Conservation (phyloP, 176 grass and related monocot genomes). For the Rhynchospora pubera region DNA sequence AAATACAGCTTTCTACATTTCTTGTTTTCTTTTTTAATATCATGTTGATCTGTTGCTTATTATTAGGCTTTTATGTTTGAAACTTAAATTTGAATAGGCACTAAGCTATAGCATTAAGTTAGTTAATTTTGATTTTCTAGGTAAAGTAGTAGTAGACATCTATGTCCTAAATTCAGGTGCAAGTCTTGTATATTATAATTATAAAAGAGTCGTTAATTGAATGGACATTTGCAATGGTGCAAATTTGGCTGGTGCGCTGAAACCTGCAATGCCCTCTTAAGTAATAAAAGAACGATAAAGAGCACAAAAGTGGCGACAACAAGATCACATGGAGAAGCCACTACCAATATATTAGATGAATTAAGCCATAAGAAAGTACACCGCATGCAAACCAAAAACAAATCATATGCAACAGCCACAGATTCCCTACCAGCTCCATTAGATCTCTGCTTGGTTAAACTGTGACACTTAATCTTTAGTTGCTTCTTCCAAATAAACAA, state of each 20-base stretch:
- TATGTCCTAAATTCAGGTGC: background rate
- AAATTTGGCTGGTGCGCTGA: background rate
- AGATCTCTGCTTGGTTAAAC: conserved; percentile 12
- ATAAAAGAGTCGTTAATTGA: background rate
- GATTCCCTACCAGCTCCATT: conserved; percentile 15
- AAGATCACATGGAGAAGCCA: conserved; percentile 16
- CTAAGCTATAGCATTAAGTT: background rate
- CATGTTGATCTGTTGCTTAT: background rate
- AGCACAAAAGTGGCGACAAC: conserved; percentile 14
- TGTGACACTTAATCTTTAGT: background rate
- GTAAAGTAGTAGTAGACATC: background rate
- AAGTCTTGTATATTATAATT: background rate
- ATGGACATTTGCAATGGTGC: background rate
- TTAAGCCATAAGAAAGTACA: conserved; percentile 13
- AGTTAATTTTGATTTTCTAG: conserved; percentile 2
- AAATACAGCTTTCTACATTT: background rate
- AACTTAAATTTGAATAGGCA: background rate
- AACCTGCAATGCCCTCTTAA: background rate
- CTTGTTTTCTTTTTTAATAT: background rate
- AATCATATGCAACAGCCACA: conserved; percentile 5
- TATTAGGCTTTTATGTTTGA: background rate
- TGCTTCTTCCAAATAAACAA: conserved; percentile 14
- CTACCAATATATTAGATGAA: conserved; percentile 18
- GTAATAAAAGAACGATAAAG: conserved; percentile 7
- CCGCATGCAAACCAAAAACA: background rate